phyloP scores from a whole-genome alignment of 805 yeast genomes.

The Saturnispora kantuleensis region DNA sequence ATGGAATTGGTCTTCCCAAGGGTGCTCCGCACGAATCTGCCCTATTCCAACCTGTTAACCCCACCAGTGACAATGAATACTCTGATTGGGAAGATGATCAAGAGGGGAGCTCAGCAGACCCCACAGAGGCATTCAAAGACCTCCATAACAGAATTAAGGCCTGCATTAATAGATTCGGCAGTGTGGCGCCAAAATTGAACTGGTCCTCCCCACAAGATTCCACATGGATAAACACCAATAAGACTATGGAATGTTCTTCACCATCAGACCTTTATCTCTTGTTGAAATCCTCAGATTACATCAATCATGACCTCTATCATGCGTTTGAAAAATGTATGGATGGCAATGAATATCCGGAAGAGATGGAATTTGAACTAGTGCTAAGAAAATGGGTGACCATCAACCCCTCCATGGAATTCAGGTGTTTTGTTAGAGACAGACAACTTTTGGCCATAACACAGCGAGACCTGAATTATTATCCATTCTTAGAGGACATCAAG shows the following conservation, averaged over 20 bases:
- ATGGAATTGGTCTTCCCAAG: slow-evolving; percentile 56
- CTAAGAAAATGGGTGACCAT: slow-evolving; percentile 74
- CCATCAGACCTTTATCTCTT: slow-evolving; percentile 72
- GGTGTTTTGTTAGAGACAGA: slow-evolving; percentile 67
- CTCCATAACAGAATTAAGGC: slow-evolving; percentile 45
- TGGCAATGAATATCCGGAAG: slow-evolving; percentile 26
- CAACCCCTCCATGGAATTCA: slow-evolving; percentile 85
- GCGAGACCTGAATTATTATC: slow-evolving; percentile 77
- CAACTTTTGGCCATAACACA: slow-evolving; percentile 68
- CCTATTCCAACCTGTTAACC: slow-evolving; percentile 24
- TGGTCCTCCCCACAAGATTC: slow-evolving; percentile 98
- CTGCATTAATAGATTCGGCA: slow-evolving; percentile 40
- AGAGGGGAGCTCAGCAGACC: slow-evolving; percentile 28
- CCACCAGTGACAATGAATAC: slow-evolving; percentile 53
- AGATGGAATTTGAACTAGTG: slow-evolving; percentile 44
- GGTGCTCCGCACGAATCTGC: slow-evolving; percentile 29
- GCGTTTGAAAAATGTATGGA: slow-evolving; percentile 39
- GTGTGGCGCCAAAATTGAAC: slow-evolving; percentile 80
- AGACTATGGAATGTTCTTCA: slow-evolving; percentile 59
- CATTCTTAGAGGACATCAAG: slow-evolving; percentile 48
- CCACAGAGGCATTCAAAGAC: slow-evolving; percentile 43
- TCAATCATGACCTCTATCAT: slow-evolving; percentile 72
- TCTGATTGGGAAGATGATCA: slow-evolving; percentile 62
- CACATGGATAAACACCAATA: slow-evolving; percentile 77
- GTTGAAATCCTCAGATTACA: slow-evolving; percentile 78